Percentiles rank a stretch among this genome's conserved stretches.
Conservation (phyloP, 306 rosid genomes). For the Casuarina cunninghamiana region DNA sequence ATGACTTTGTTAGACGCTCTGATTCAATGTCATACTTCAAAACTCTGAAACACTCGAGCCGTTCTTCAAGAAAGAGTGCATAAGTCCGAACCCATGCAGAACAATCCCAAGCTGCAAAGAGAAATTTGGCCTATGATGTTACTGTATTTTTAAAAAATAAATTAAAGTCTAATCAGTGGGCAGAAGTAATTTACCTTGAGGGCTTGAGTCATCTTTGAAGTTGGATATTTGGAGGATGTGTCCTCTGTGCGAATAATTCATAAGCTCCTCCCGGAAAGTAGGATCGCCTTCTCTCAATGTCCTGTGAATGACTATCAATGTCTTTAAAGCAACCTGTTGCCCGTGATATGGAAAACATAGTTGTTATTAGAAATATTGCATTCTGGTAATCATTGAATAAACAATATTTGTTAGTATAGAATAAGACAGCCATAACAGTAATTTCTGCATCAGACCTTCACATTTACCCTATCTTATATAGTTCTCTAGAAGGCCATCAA, state of each 20-base stretch:
- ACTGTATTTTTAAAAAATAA: not conserved
- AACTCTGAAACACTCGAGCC: slow-evolving; percentile 73
- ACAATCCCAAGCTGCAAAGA: slow-evolving; percentile 91
- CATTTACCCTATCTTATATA: not conserved
- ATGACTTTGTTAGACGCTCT: slow-evolving; percentile 62
- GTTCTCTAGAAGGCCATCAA: not conserved
- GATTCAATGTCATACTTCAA: slow-evolving; percentile 79
- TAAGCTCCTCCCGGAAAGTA: slow-evolving; percentile 75
- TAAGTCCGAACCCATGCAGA: slow-evolving; percentile 91
- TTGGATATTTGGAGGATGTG: slow-evolving; percentile 80
- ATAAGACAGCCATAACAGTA: not conserved
- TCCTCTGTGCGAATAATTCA: slow-evolving; percentile 56
- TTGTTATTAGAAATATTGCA: not conserved
- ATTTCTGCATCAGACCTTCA: not conserved
- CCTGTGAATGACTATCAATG: slow-evolving; percentile 88
- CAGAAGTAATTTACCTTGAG: slow-evolving; percentile 51
- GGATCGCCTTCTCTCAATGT: slow-evolving; percentile 95
- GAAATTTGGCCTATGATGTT: slow-evolving; percentile 30
- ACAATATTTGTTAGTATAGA: not conserved
- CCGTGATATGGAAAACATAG: not conserved
- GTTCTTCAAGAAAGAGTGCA: slow-evolving; percentile 81
- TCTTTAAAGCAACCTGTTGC: slow-evolving; percentile 88
- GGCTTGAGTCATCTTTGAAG: slow-evolving; percentile 88
- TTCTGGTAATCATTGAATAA: not conserved
- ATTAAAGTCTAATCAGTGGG: not conserved